These are phyloP conservation scores for Mariannaea sp. DNA, from an alignment of 2,329 filamentous ascomycete species.

Conservation along the genomic window DNA sequence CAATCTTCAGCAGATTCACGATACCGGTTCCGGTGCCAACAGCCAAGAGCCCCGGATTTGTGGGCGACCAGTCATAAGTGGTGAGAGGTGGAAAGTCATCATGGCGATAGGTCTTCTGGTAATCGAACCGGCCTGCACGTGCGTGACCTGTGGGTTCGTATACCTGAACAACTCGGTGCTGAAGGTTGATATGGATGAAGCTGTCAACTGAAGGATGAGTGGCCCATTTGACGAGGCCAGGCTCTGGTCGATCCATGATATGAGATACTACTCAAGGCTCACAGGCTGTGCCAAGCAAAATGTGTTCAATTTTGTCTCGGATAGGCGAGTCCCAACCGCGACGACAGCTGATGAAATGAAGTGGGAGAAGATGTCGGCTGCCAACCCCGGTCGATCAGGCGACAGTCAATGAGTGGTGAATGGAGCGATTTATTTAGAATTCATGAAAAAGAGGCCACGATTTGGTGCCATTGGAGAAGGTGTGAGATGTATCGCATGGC, in stretches of 20 bases:
- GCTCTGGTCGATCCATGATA: constrained; percentile 63
- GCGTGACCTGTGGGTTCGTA: constrained; percentile 66
- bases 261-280: constrained; percentile 9
- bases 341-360: not conserved
- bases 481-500: constrained; percentile 19
- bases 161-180: constrained; percentile 65
- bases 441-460: constrained; percentile 2
- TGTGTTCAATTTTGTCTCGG: not conserved
- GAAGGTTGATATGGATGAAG: constrained; percentile 69
- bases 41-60: constrained; percentile 68
- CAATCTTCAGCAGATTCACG: constrained; percentile 74
- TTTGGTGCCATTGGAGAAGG: constrained; percentile 20
- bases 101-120: constrained; percentile 60
- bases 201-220: constrained; percentile 62
- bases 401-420: not conserved
- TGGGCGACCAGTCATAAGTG: constrained; percentile 70
- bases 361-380: not conserved
- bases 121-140: constrained; percentile 61
- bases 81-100: constrained; percentile 67
- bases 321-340: not conserved
- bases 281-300: not conserved
- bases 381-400: constrained; percentile 7
- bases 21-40: constrained; percentile 77
- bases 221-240: constrained; percentile 70
- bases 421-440: not conserved